phyloP scores from a whole-genome alignment of 179 eudicot genomes.

The Silene noctiflora region DNA sequence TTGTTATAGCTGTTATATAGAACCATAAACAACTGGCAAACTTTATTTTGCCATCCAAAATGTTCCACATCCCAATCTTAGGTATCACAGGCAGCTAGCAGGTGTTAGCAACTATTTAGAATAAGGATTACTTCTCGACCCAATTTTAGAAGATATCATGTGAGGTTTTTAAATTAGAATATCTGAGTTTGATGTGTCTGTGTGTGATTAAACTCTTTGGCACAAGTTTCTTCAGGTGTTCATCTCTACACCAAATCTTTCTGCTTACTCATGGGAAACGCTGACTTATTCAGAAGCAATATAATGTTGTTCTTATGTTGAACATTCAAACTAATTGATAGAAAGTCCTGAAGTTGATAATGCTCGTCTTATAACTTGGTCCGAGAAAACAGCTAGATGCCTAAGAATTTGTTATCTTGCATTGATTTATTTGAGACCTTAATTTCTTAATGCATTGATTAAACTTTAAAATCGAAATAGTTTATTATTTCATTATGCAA shows the following conservation, averaged over 20 bases:
- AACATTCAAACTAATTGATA: neutral
- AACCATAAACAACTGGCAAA: too few species aligned
- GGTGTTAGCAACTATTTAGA: too few species aligned
- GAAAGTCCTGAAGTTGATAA: neutral
- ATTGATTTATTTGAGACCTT: too few species aligned
- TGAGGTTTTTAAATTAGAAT: too few species aligned
- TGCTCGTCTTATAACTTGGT: neutral
- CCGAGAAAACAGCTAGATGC: neutral
- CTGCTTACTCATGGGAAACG: neutral
- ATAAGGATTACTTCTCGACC: too few species aligned
- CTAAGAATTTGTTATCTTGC: neutral
- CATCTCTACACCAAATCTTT: neutral
- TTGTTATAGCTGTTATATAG: too few species aligned
- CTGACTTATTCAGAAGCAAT: neutral
- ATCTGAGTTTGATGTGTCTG: too few species aligned
- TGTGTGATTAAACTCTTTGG: too few species aligned
- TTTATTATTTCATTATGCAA: neutral
- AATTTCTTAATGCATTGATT: neutral
- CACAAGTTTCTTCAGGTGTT: neutral
- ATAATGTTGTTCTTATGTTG: neutral
- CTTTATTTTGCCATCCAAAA: too few species aligned
- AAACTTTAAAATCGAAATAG: neutral
- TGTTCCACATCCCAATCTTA: too few species aligned
- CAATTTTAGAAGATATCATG: too few species aligned
- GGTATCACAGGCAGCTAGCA: too few species aligned